These are phyloP conservation scores for Diaporthe sp. DNA, from an alignment of 2,329 filamentous ascomycete genomes.

Conservation along the genomic window DNA sequence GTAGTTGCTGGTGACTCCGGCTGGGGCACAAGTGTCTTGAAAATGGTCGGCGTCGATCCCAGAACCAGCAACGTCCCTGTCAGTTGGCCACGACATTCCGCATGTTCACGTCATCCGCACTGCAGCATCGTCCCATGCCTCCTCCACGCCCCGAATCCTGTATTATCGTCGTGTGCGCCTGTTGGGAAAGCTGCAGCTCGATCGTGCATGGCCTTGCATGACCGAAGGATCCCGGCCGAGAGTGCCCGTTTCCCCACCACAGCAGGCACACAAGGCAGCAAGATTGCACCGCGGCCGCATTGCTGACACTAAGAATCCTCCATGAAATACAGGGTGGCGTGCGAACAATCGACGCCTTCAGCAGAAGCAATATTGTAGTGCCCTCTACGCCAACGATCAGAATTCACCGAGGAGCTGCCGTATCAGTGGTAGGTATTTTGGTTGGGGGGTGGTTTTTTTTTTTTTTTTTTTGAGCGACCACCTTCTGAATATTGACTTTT, in stretches of 20 bases:
- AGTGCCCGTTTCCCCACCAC: neutral
- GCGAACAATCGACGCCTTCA: neutral
- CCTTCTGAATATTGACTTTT: neutral
- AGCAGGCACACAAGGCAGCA: slow-evolving; percentile 3
- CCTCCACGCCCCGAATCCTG: neutral
- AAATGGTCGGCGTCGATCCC: neutral
- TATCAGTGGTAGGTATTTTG: neutral
- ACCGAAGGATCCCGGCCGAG: slow-evolving; percentile 4
- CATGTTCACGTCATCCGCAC: slow-evolving; percentile 1
- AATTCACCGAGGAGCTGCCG: neutral
- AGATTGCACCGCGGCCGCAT: neutral
- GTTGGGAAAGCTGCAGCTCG: neutral
- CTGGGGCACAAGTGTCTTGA: neutral
- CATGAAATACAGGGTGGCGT: too few species aligned
- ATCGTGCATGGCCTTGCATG: slow-evolving; percentile 1
- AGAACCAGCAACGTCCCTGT: slow-evolving; percentile 17
- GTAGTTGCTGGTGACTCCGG: neutral
- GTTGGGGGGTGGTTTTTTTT: too few species aligned
- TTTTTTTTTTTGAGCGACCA: neutral
- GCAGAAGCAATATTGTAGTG: neutral
- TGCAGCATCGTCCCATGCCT: neutral
- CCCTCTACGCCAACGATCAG: neutral
- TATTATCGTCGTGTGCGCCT: neutral
- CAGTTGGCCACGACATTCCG: slow-evolving; percentile 1
- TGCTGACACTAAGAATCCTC: neutral